Percentiles rank a stretch among this genome's conserved stretches.
These are phyloP conservation scores for Odontarrhena argentea DNA, from an alignment of 345 rosid species.

Conservation along the genomic window DNA sequence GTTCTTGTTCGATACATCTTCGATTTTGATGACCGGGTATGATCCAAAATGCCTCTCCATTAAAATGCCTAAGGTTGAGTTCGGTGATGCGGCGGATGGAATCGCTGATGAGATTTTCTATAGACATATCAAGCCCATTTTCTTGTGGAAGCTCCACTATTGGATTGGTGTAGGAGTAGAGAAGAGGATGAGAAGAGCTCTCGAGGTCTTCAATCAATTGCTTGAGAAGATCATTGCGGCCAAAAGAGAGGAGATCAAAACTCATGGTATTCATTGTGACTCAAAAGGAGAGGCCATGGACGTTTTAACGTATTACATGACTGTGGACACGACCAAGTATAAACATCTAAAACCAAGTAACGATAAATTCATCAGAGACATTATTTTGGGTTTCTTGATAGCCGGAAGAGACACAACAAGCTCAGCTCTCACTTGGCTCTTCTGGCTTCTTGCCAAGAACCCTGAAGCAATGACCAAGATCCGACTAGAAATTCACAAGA, in stretches of 20 bases:
- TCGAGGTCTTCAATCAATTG: conserved; percentile 5
- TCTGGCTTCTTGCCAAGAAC: conserved; percentile 10
- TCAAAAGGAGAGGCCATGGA: conserved; percentile 33
- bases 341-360: neutral
- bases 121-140: conserved; percentile 21
- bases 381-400: neutral
- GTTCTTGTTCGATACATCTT: conserved; percentile 46
- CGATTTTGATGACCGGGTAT: conserved; percentile 40
- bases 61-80: conserved; percentile 34
- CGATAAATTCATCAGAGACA: conserved; percentile 10
- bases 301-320: conserved; percentile 42
- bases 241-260: conserved; percentile 35
- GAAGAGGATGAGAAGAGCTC: conserved; percentile 39
- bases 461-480: neutral
- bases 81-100: conserved; percentile 41
- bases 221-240: conserved; percentile 19
- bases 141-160: conserved; percentile 44
- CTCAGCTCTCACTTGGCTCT: conserved; percentile 20
- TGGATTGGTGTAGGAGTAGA: conserved; percentile 42
- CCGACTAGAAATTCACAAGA: neutral
- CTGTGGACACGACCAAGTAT: conserved; percentile 1
- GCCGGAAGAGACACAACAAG: neutral
- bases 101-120: conserved; percentile 33
- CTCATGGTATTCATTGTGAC: neutral
- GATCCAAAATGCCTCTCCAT: conserved; percentile 46